Evolutionary conservation across 2,329 filamentous ascomycete genomes (phyloP), one percentile per base, ranked within the genome.

Genomic region (Fusarium cicatricum): DNA sequence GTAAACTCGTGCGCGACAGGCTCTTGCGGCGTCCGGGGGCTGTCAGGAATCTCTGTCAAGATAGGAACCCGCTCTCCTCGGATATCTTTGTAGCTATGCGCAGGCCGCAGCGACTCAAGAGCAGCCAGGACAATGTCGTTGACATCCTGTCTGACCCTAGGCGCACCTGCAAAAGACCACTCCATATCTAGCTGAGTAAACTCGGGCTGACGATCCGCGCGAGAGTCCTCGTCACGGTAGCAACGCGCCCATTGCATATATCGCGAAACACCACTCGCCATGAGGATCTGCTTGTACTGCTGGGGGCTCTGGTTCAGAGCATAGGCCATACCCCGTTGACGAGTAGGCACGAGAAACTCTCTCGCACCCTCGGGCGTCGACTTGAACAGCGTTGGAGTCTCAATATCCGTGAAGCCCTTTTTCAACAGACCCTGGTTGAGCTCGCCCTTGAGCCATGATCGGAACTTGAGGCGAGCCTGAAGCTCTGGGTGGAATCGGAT

Each of bases 211-310:
- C 95, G 83, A 73, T 99, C 96, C 1, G 94, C 91, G 16, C 95
- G 85, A 31, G 95, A 80, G 73, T 98, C 96, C 71, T 99, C 95
- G 70, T 99, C 96, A 12, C 95, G 88, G 75, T 97, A 99, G 71
- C 95, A 99, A 61, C 87, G 89, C 2, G 95, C 96, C 76, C 97
- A 92, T 69, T 99, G 95, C 74, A 89, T 96, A 72, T 99, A 99
- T 34, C 84, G 85, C 1, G 82, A 78, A 11, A 97, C 84, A 0
- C 94, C 94, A 57, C 90, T 90, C 0, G 92, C 91, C 92, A 99
- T 98, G 36, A 99, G 83, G 2, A 97, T 91, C 77, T 99, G 95
- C 77, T 99, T 99, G 72, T 98, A 99, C 74, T 99, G 95, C 73
- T 99, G 95, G 1, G 95, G 95, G 63, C 94, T 98, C 73, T 99